Evolutionary conservation across 78 protist species (phyloP), one percentile per base, ranked within the genome.

Genomic region (Capsaspora owczarzaki): DNA sequence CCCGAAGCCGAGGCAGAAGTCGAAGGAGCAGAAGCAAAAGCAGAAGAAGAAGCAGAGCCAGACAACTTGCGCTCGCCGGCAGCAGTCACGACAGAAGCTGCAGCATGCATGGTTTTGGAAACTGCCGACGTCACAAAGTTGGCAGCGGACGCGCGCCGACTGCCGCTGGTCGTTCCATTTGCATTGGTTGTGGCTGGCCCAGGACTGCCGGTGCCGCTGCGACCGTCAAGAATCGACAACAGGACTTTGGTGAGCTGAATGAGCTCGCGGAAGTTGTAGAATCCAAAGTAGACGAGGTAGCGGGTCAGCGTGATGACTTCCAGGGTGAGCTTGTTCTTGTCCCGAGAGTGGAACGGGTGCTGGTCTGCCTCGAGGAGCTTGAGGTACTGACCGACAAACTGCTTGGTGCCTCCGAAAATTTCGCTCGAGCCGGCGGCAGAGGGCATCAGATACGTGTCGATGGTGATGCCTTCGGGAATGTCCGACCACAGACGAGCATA

Each of bases 201-300:
- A n/a, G n/a, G n/a, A n/a, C n/a, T n/a, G n/a, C n/a, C n/a, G n/a
- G n/a, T n/a, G n/a, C n/a, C n/a, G n/a, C n/a, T n/a, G 56, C 35
- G n/a, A 2, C 22, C 19, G 49, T 76, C 80, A 27, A 76, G 61
- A 8, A 76, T 51, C 69, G 43, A 12, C 44, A 76, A 10, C 47
- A 76, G 68, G 43, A 46, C 27, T 31, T 33, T 19, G 23, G 69
- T 3, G n/a, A 79, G 56, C 20, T 22, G 38, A 2, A 61, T 3
- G 40, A 79, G 82, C 74, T 79, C 75, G 22, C 27, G 8, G n/a
- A 79, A 79, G 53, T 60, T 31, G 82, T 79, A 79, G 61, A 79
- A 79, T 5, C 82, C 82, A 46, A 79, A 79, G 74, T 61, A 79
- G 44, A 79, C 69, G 43, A 79, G 27, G 47, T 79, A 43, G 35